Percentiles rank a stretch among this genome's conserved stretches.
These are phyloP conservation scores for Basidioascus undulatus DNA, from an alignment of 768 basidiomycete genomes.

Conservation along the genomic window DNA sequence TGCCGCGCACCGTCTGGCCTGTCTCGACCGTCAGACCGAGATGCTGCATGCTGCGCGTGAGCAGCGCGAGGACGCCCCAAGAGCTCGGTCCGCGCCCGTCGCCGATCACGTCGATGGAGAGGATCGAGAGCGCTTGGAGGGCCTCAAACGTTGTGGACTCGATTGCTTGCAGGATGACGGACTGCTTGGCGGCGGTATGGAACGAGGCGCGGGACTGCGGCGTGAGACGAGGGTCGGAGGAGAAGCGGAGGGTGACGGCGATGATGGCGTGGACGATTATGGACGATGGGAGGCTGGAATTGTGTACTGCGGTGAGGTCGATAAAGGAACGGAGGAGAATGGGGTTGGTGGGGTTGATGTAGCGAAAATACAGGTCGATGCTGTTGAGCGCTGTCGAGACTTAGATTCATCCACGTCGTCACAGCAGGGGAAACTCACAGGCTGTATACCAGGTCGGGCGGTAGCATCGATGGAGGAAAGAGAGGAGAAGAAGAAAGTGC, in stretches of 20 bases:
- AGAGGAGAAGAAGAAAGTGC: too few relatives aligned
- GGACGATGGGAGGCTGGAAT: constrained; percentile 13
- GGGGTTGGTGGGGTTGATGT: constrained; percentile 18
- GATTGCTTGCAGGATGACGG: constrained; percentile 18
- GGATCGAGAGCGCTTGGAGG: constrained; percentile 17
- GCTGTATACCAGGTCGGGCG: too few relatives aligned
- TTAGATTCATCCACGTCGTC: too few relatives aligned
- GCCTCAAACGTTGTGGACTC: constrained; percentile 16
- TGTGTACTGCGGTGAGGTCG: constrained; percentile 4
- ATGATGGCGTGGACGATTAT: constrained; percentile 19
- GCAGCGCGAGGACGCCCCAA: constrained; percentile 18
- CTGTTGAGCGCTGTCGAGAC: background rate
- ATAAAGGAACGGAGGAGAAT: constrained; percentile 18
- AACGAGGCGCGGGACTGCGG: constrained; percentile 8
- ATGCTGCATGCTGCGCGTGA: constrained; percentile 18
- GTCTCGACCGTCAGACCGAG: constrained; percentile 15
- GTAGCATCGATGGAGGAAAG: too few relatives aligned
- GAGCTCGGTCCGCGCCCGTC: constrained; percentile 17
- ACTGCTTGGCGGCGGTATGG: constrained; percentile 15
- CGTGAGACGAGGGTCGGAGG: constrained; percentile 13
- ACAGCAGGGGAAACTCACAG: too few relatives aligned
- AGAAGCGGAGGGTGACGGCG: constrained; percentile 16
- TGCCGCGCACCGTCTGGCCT: constrained; percentile 5
- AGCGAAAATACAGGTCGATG: constrained; percentile 14
- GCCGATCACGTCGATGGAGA: constrained; percentile 19